A percentile compares a stretch with the other conserved stretches of the same genome.
These are phyloP conservation scores for Colletotrichum sp. DNA, from an alignment of 2,329 filamentous ascomycete species.

Conservation along the genomic window DNA sequence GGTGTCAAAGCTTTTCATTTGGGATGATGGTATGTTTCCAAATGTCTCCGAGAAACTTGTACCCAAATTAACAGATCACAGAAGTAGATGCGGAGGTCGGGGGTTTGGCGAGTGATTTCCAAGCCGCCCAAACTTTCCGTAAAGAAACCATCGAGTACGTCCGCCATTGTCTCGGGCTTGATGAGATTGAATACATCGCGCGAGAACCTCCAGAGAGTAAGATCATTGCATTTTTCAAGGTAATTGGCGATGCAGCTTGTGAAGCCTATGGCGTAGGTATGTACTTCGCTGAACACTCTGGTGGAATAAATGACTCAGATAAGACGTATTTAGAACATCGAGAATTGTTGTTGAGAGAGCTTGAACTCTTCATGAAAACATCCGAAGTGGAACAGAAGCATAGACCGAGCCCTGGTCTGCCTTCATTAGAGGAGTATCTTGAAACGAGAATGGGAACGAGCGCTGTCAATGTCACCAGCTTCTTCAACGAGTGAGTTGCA, in stretches of 20 bases:
- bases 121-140: background rate
- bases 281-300: background rate
- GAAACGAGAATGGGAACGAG: background rate
- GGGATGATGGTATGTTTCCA: background rate
- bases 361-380: background rate
- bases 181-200: background rate
- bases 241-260: background rate
- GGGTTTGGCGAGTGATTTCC: background rate
- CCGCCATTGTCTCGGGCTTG: background rate
- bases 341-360: background rate
- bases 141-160: background rate
- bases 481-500: background rate
- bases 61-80: background rate
- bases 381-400: background rate
- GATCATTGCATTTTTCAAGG: background rate
- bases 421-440: background rate
- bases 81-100: background rate
- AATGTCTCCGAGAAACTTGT: background rate
- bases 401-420: background rate
- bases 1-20: background rate
- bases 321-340: background rate
- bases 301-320: background rate
- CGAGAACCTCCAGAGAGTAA: background rate
- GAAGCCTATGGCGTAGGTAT: background rate
- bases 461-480: background rate